Evolutionary conservation across 1,139 yeast genomes (phyloP).

Genomic region (Pichia sp.): DNA sequence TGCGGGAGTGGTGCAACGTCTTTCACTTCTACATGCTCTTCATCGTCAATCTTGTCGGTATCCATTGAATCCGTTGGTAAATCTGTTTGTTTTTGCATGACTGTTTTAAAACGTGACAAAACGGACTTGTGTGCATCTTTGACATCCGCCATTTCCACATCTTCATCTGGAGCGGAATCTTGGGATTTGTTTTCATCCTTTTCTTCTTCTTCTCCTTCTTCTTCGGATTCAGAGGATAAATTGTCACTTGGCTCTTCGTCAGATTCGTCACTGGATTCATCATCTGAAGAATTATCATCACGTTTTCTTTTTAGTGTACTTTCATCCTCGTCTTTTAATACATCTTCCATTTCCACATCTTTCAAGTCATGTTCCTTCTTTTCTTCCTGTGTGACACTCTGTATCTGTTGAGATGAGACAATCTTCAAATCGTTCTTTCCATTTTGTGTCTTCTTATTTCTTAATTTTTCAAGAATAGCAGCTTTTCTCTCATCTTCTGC

Average conservation of each 20-base stretch:
- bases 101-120: constrained; percentile 35
- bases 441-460: constrained; percentile 1
- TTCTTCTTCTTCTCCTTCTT: constrained; percentile 3
- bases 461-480: constrained; percentile 2
- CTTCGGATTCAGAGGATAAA: neutral
- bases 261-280: constrained; percentile 1
- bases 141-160: neutral
- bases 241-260: constrained; percentile 1
- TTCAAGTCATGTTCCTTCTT: constrained; percentile 5
- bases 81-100: constrained; percentile 24
- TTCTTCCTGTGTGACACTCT: no score
- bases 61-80: constrained; percentile 1
- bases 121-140: constrained; percentile 29
- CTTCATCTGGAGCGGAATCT: no score
- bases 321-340: constrained; percentile 13
- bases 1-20: constrained; percentile 80
- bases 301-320: constrained; percentile 16
- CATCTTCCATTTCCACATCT: constrained; percentile 11
- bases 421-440: no score
- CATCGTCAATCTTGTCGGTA: constrained; percentile 14
- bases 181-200: no score
- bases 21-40: constrained; percentile 26
- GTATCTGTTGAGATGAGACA: no score
- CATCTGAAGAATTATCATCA: constrained; percentile 8
- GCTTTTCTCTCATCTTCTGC: constrained; percentile 3